A percentile compares a stretch with the other conserved stretches of the same genome.
phyloP scores from a whole-genome alignment of 139 green algal species.

The Chlamydomonas applanata region DNA sequence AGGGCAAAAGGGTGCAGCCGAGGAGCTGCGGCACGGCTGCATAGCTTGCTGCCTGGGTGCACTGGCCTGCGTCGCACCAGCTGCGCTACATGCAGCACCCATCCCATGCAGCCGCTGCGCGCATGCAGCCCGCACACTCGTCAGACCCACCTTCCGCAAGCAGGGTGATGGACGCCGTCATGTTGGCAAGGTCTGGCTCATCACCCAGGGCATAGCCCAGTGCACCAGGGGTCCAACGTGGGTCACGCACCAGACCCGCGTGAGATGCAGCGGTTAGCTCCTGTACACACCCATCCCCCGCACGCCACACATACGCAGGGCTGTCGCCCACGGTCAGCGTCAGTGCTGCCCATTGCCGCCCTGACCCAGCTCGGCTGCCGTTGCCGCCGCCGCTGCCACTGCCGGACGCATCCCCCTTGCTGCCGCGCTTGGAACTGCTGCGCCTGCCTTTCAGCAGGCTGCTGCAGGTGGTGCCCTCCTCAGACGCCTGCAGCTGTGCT shows the following conservation, averaged over 20 bases:
- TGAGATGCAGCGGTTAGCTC: constrained; percentile 31
- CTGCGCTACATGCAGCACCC: no score
- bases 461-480: not conserved
- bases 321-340: constrained; percentile 44
- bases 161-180: constrained; percentile 30
- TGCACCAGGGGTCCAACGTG: constrained; percentile 37
- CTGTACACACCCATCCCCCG: constrained; percentile 10
- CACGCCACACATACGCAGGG: constrained; percentile 38
- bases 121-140: no score
- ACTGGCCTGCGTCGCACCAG: not conserved
- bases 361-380: not conserved
- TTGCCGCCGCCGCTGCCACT: not conserved
- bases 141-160: constrained; percentile 30
- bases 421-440: not conserved
- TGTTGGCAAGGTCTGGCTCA: constrained; percentile 48
- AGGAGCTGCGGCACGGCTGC: no score
- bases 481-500: not conserved
- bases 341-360: constrained; percentile 20
- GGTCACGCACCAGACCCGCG: constrained; percentile 23
- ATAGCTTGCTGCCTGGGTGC: no score
- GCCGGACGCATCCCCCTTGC: not conserved
- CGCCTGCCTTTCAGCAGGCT: not conserved
- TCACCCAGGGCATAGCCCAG: constrained; percentile 45
- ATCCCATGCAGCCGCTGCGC: no score
- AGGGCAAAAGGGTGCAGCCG: no score